These are phyloP conservation scores for Candida sakaeoensis DNA, from an alignment of 805 yeast genomes.

Conservation along the genomic window DNA sequence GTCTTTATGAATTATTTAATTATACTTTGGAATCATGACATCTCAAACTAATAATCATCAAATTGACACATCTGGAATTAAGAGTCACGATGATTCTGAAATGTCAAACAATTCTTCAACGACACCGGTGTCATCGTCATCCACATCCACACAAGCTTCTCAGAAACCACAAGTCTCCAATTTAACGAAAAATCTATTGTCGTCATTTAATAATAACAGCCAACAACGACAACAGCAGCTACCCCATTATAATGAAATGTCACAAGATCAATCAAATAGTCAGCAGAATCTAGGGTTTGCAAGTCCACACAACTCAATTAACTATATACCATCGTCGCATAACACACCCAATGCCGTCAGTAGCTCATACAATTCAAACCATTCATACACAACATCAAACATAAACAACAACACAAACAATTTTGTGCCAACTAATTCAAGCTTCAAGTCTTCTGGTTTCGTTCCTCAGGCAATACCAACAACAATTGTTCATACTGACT, in stretches of 20 bases:
- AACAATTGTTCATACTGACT: slow-evolving; percentile 50
- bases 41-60: neutral
- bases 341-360: slow-evolving; percentile 42
- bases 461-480: slow-evolving; percentile 47
- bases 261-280: slow-evolving; percentile 7
- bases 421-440: slow-evolving; percentile 8
- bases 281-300: slow-evolving; percentile 1
- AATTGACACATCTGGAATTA: neutral
- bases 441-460: slow-evolving; percentile 13
- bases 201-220: slow-evolving; percentile 10
- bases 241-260: slow-evolving; percentile 4
- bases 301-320: slow-evolving; percentile 7
- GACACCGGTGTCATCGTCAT: neutral
- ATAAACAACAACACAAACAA: slow-evolving; percentile 19
- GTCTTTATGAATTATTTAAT: neutral
- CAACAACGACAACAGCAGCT: slow-evolving; percentile 9
- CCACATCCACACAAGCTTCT: slow-evolving; percentile 2
- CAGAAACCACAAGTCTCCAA: slow-evolving; percentile 21
- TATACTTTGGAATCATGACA: neutral
- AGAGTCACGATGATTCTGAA: neutral
- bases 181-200: slow-evolving; percentile 29
- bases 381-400: slow-evolving; percentile 26
- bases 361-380: slow-evolving; percentile 40
- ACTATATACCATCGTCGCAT: slow-evolving; percentile 40
- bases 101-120: neutral